Evolutionary conservation across 176 grass and related monocot species (phyloP).

Genomic region (Saccharum spontaneum): DNA sequence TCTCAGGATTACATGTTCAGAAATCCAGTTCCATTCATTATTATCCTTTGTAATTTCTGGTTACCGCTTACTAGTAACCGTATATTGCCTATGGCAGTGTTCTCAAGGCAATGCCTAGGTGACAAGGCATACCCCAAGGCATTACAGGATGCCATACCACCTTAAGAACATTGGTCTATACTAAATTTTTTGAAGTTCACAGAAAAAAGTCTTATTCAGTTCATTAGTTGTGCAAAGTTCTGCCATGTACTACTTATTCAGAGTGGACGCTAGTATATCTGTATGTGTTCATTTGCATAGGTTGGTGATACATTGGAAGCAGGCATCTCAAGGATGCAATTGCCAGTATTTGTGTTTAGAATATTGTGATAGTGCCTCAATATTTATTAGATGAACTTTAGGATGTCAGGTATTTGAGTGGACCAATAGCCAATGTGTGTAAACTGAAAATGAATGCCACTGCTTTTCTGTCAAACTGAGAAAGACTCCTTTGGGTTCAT

Average conservation of each 20-base stretch:
- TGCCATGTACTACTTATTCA: not conserved
- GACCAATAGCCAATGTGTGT: not conserved
- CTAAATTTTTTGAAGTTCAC: not conserved
- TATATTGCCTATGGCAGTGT: too few relatives aligned
- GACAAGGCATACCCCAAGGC: not conserved
- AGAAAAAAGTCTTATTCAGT: not conserved
- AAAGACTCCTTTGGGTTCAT: not conserved
- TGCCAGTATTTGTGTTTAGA: not conserved
- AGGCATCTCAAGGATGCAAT: not conserved
- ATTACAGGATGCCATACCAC: not conserved
- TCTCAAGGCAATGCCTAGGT: not conserved
- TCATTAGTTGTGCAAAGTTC: not conserved
- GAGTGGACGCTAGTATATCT: not conserved
- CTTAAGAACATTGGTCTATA: not conserved
- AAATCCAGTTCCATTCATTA: not conserved
- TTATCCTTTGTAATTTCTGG: not conserved
- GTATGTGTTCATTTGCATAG: not conserved
- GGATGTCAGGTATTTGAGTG: not conserved
- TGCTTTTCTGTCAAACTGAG: slow-evolving; percentile 13
- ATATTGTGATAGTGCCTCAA: not conserved
- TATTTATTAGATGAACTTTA: not conserved
- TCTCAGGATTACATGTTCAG: not conserved
- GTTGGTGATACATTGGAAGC: not conserved
- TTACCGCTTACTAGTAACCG: not conserved
- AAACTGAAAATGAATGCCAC: not conserved